Conservation (phyloP, 495 filamentous ascomycete species). For the Penicillium roqueforti region DNA sequence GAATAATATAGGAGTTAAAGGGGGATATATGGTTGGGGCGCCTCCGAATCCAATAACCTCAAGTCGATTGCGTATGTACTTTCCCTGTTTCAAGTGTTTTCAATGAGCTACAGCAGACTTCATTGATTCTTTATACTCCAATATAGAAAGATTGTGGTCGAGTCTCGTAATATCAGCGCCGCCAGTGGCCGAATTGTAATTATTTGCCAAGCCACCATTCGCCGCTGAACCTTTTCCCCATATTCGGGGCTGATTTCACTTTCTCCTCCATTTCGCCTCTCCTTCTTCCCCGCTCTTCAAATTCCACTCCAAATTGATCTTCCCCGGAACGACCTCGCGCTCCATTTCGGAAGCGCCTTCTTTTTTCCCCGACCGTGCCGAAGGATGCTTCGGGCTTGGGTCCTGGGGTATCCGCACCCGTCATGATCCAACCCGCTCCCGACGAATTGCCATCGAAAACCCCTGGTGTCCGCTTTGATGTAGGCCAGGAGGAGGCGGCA, state of each 20-base stretch:
- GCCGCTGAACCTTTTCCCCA: constrained; percentile 38
- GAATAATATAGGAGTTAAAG: not conserved
- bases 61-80: constrained; percentile 1
- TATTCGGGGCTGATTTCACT: constrained; percentile 28
- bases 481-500: constrained; percentile 31
- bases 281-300: not conserved
- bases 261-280: constrained; percentile 12
- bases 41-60: not conserved
- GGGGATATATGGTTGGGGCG: not conserved
- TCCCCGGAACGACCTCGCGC: not conserved
- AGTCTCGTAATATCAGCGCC: constrained; percentile 16
- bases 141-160: not conserved
- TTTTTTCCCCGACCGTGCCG: constrained; percentile 15
- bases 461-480: constrained; percentile 24
- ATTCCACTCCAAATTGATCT: not conserved
- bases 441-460: constrained; percentile 37
- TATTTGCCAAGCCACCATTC: constrained; percentile 34
- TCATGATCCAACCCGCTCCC: constrained; percentile 43
- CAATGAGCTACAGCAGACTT: not conserved
- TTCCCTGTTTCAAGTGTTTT: not conserved
- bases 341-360: not conserved
- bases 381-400: constrained; percentile 40
- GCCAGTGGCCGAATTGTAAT: constrained; percentile 12
- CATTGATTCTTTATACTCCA: not conserved
- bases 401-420: constrained; percentile 43